phyloP scores from a whole-genome alignment of 2,329 filamentous ascomycete species.

The Aspergillus udagawae region DNA sequence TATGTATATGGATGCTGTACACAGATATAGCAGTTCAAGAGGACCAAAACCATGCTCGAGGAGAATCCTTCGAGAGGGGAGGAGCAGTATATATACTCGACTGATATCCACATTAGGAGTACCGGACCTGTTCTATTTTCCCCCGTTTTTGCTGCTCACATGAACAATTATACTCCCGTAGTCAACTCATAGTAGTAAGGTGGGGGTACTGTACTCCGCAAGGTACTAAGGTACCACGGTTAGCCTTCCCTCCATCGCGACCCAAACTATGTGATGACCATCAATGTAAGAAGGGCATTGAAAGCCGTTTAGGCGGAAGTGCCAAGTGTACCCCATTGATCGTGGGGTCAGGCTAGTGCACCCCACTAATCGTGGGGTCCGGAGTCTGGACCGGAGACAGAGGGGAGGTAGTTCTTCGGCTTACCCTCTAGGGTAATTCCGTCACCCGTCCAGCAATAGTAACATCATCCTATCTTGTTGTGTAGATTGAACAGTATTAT shows the following conservation, averaged over 20 bases:
- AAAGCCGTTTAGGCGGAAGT: too few relatives aligned
- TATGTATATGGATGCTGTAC: too few relatives aligned
- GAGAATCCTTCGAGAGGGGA: neutral
- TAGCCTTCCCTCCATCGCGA: neutral
- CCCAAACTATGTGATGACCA: conserved; percentile 1
- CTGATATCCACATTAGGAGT: neutral
- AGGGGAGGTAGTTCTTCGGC: conserved; percentile 18
- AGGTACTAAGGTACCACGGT: neutral
- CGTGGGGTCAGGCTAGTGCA: neutral
- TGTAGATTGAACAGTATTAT: neutral
- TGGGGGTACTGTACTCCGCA: neutral
- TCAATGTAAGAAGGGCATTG: neutral
- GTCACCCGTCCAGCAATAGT: conserved; percentile 10
- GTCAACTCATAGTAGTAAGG: conserved; percentile 11
- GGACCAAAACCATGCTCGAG: neutral
- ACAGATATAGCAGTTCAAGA: too few relatives aligned
- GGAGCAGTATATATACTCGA: neutral
- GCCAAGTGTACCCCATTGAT: neutral
- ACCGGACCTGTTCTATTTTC: conserved; percentile 11
- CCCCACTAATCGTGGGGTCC: neutral
- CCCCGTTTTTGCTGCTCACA: conserved; percentile 28
- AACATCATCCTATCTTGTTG: too few relatives aligned
- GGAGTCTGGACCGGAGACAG: neutral
- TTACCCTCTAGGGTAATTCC: conserved; percentile 31
- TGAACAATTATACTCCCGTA: conserved; percentile 17